Conservation (phyloP, 2,329 filamentous ascomycete genomes). For the Allantophomopsis cytisporea region DNA sequence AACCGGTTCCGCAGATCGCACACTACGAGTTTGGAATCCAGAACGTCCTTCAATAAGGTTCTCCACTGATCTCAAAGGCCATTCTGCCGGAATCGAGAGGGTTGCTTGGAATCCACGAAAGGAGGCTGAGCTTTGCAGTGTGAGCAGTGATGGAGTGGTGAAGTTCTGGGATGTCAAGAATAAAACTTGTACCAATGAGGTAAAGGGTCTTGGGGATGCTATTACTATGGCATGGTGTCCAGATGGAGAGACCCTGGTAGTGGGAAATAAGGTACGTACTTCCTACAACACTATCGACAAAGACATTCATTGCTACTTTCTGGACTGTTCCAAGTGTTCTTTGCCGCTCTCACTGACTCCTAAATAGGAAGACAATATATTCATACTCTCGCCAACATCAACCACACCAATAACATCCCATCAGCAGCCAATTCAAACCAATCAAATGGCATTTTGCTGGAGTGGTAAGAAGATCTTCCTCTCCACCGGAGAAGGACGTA, state of each 20-base stretch:
- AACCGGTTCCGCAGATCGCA: conserved; percentile 60
- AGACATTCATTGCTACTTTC: no score
- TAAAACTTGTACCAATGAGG: conserved; percentile 56
- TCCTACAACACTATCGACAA: background rate
- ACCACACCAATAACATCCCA: conserved; percentile 40
- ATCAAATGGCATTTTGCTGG: conserved; percentile 65
- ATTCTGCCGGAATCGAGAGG: conserved; percentile 53
- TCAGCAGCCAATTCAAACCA: conserved; percentile 50
- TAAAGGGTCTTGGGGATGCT: conserved; percentile 51
- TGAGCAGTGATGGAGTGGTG: conserved; percentile 60
- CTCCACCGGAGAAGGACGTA: conserved; percentile 57
- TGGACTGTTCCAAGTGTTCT: background rate
- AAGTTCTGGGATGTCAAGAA: conserved; percentile 72
- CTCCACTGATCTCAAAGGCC: conserved; percentile 62
- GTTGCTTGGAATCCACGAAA: conserved; percentile 67
- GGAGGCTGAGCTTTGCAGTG: conserved; percentile 64
- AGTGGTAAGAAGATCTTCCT: conserved; percentile 56
- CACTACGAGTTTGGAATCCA: conserved; percentile 69
- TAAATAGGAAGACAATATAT: conserved; percentile 45
- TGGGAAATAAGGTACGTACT: conserved; percentile 56
- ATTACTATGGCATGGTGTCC: conserved; percentile 65
- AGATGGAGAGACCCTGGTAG: conserved; percentile 54
- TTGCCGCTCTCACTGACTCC: background rate
- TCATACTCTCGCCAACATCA: conserved; percentile 46
- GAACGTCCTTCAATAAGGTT: conserved; percentile 61